Percentiles rank a stretch among this genome's conserved stretches.
Conservation (phyloP, 2,329 filamentous ascomycete genomes). For the Botryotinia globosa region DNA sequence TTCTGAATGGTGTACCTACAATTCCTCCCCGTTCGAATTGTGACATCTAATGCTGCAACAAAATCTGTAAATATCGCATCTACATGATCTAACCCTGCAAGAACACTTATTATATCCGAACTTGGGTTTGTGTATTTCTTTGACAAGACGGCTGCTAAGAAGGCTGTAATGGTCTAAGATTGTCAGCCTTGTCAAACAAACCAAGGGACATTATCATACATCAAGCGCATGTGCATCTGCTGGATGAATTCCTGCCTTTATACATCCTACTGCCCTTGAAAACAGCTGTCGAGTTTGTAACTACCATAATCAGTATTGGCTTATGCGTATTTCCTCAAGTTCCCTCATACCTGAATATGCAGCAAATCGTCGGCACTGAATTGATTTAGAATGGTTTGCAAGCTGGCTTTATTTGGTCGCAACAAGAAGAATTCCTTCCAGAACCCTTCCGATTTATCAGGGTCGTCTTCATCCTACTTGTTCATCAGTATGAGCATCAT, state of each 20-base stretch:
- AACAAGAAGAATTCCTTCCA: slow-evolving; percentile 96
- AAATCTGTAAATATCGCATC: slow-evolving; percentile 87
- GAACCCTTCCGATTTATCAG: slow-evolving; percentile 80
- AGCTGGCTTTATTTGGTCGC: slow-evolving; percentile 67
- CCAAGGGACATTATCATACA: slow-evolving; percentile 51
- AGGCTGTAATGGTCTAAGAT: slow-evolving; percentile 78
- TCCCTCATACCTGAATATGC: slow-evolving; percentile 59
- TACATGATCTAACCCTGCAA: slow-evolving; percentile 85
- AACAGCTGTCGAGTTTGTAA: slow-evolving; percentile 61
- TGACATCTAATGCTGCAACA: slow-evolving; percentile 75
- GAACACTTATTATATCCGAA: slow-evolving; percentile 86
- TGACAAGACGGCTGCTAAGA: slow-evolving; percentile 74
- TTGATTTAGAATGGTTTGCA: slow-evolving; percentile 67
- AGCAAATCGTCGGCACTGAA: slow-evolving; percentile 73
- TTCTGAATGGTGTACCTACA: slow-evolving; percentile 49
- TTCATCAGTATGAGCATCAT: slow-evolving; percentile 23
- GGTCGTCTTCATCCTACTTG: slow-evolving; percentile 59
- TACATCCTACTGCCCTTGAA: slow-evolving; percentile 63
- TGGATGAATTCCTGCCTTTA: slow-evolving; percentile 58
- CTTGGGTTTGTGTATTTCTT: slow-evolving; percentile 96
- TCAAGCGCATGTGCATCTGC: slow-evolving; percentile 80
- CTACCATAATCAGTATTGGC: slow-evolving; percentile 29
- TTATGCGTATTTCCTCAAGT: neutral
- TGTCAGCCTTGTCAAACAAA: slow-evolving; percentile 42
- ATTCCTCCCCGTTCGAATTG: slow-evolving; percentile 72